Conservation (phyloP, 495 filamentous ascomycete genomes). For the Penicillium canescens region DNA sequence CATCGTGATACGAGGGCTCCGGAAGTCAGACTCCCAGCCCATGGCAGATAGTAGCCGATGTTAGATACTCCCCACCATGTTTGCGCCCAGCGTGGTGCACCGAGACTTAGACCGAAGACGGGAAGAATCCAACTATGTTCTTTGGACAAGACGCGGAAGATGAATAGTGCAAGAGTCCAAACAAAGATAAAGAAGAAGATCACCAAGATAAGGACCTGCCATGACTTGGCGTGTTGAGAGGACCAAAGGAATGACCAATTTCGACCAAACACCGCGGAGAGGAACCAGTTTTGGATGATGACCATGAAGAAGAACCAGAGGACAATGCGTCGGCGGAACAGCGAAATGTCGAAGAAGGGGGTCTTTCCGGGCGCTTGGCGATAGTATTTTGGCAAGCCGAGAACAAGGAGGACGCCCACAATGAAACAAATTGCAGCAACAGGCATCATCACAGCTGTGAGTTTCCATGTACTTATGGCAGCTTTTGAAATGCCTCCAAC, state of each 20-base stretch:
- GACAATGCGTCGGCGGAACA: conserved; percentile 59
- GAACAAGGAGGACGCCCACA: conserved; percentile 51
- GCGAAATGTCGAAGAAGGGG: conserved; percentile 36
- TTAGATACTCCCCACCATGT: conserved; percentile 62
- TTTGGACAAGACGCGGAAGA: conserved; percentile 51
- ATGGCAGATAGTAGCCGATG: conserved; percentile 61
- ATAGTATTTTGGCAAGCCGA: conserved; percentile 66
- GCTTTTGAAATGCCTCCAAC: conserved; percentile 27
- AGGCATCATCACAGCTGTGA: conserved; percentile 53
- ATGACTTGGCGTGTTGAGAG: conserved; percentile 50
- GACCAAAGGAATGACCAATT: conserved; percentile 64
- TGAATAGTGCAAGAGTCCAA: conserved; percentile 50
- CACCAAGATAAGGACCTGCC: conserved; percentile 53
- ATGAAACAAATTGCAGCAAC: conserved; percentile 55
- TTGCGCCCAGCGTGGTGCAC: conserved; percentile 64
- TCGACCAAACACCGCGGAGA: conserved; percentile 60
- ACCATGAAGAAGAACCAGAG: conserved; percentile 56
- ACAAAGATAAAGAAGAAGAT: conserved; percentile 59
- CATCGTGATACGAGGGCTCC: conserved; percentile 53
- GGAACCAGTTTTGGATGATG: conserved; percentile 68
- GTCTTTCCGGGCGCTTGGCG: conserved; percentile 36
- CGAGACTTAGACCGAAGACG: conserved; percentile 65
- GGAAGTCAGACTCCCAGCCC: conserved; percentile 49
- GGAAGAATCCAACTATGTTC: conserved; percentile 65
- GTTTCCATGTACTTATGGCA: conserved; percentile 42